A percentile compares a stretch with the other conserved stretches of the same genome.
phyloP scores from a whole-genome alignment of 306 rosid genomes.

The Cicer yamashitae region DNA sequence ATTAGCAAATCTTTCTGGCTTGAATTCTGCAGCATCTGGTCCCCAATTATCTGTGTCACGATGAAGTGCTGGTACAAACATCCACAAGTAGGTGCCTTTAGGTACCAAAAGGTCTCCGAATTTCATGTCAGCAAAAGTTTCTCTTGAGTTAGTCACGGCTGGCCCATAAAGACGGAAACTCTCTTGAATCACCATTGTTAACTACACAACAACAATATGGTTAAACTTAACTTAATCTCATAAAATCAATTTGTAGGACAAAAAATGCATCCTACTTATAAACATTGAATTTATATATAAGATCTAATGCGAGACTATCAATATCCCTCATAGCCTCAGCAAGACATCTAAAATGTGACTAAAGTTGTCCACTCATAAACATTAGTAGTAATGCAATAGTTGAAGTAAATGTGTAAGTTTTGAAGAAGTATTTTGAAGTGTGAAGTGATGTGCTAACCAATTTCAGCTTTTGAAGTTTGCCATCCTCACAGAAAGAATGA shows the following conservation, averaged over 20 bases:
- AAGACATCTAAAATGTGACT: too few species aligned
- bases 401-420: too few species aligned
- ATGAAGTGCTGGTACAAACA: conserved; percentile 33
- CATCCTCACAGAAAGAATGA: conserved; percentile 13
- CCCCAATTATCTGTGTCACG: conserved; percentile 53
- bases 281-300: too few species aligned
- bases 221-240: too few species aligned
- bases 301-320: too few species aligned
- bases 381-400: too few species aligned
- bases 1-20: conserved; percentile 46
- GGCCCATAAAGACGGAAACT: conserved; percentile 48
- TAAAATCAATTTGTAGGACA: too few species aligned
- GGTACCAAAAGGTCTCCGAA: conserved; percentile 45
- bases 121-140: conserved; percentile 39
- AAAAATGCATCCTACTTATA: too few species aligned
- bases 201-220: background rate
- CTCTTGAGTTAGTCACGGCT: conserved; percentile 41
- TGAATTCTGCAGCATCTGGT: conserved; percentile 39
- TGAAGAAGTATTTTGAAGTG: too few species aligned
- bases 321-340: too few species aligned
- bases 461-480: conserved; percentile 42
- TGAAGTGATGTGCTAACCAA: conserved; percentile 9
- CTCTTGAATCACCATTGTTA: conserved; percentile 55
- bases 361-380: too few species aligned
- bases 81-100: conserved; percentile 45